These are phyloP conservation scores for Hypoxylon sp. DNA, from an alignment of 2,329 filamentous ascomycete genomes.

Conservation along the genomic window DNA sequence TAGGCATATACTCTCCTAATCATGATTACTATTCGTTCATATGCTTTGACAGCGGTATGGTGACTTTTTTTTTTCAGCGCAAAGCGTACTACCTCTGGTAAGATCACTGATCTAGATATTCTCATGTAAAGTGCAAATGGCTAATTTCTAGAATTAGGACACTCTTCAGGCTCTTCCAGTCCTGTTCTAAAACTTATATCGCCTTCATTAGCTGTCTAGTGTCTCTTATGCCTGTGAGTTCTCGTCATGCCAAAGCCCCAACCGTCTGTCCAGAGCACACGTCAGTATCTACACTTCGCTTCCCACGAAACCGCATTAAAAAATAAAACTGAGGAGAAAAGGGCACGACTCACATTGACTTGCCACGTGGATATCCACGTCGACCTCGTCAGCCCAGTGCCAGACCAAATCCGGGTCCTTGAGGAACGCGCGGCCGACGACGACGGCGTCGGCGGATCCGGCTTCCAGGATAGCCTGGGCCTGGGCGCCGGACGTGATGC, in stretches of 20 bases:
- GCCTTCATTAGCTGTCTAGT: background rate
- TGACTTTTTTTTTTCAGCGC: background rate
- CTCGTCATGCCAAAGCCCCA: slow-evolving; percentile 37
- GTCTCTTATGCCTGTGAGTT: slow-evolving; percentile 28
- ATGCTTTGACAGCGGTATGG: background rate
- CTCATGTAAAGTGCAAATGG: background rate
- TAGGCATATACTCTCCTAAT: slow-evolving; percentile 4
- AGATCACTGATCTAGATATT: background rate
- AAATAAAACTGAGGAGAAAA: too few species aligned
- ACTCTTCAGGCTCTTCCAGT: too few species aligned
- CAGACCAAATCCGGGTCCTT: slow-evolving; percentile 69
- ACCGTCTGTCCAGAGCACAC: slow-evolving; percentile 2
- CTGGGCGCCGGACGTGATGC: slow-evolving; percentile 63
- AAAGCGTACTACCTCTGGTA: background rate
- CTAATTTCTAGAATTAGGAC: too few species aligned
- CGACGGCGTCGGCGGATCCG: slow-evolving; percentile 60
- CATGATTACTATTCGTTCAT: background rate
- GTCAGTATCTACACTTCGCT: slow-evolving; percentile 1
- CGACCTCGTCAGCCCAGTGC: slow-evolving; percentile 67
- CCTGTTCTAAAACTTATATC: background rate
- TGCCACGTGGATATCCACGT: slow-evolving; percentile 63
- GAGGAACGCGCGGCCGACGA: slow-evolving; percentile 68
- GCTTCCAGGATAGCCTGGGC: slow-evolving; percentile 63
- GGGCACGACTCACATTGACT: slow-evolving; percentile 53
- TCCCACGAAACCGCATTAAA: background rate